Base-by-base conservation (phyloP, 345 rosid species). In the Firmiana major region DNA sequence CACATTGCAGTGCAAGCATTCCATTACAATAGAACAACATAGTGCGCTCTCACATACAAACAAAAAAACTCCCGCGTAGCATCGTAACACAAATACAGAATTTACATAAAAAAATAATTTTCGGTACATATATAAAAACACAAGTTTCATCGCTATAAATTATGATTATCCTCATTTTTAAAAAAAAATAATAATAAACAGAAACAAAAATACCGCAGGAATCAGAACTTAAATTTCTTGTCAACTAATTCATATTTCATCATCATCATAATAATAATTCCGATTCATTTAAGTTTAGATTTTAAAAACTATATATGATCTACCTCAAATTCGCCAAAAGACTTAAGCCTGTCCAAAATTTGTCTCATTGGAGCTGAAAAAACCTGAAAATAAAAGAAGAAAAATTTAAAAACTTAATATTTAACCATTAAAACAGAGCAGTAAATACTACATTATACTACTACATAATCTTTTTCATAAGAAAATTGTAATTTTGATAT, bases 301-400 rank as follows among this genome's bases (percentile, higher is more conserved):
- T 63, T 26, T 17, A 16, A 69, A 46, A 46, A 1, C 1, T 48
- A 12, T 58, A 60, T 36, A 15, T 9, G 19, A 59, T 22, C 26
- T 68, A 92, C 99, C 97, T 97, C 92, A 76, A 97, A 97, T 88
- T 94, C 99, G 67, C 98, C 98, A 88, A 92, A 94, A 21, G 97
- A 84, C 73, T 89, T 89, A 16, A 97, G 80, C 74, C 98, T 87
- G 63, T 94, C 97, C 46, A 97, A 84, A 73, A 97, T 97, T 77
- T 89, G 90, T 51, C 78, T 82, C 99, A 97, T 97, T 45, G 99
- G 98, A 80, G 98, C 91, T 28, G 99, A 94, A 48, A 80, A 87
- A 63, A 87, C 91, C 98, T 97, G 75, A 7, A 74, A 74, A 83
- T 13, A 71, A 64, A 62, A 53, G 0, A 40, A 53, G 7, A 79